These are phyloP conservation scores for Cadophora sp. DNA, from an alignment of 2,329 filamentous ascomycete species.

Conservation along the genomic window DNA sequence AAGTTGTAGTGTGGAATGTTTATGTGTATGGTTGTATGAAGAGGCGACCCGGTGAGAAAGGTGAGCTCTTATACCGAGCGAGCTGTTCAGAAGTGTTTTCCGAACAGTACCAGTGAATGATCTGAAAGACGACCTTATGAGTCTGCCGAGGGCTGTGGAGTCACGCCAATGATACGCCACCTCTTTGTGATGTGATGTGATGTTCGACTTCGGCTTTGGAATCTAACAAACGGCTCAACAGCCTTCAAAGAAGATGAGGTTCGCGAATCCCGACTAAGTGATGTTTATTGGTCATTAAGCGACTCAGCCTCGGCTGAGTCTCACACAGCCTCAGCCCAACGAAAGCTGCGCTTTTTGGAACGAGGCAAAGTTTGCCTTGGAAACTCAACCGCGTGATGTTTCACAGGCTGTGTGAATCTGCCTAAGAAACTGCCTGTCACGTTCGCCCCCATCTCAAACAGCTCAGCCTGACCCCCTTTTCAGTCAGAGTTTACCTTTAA, in stretches of 20 bases:
- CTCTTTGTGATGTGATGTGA: not conserved
- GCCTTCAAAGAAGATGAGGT: not conserved
- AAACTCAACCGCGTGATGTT: not conserved
- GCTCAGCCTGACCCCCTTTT: conserved; percentile 1
- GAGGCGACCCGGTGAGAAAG: not conserved
- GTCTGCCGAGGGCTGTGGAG: conserved; percentile 8
- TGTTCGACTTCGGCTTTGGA: not conserved
- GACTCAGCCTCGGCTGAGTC: conserved; percentile 7
- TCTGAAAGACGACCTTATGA: not conserved
- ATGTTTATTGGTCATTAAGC: conserved; percentile 2
- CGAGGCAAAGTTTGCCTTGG: conserved; percentile 2
- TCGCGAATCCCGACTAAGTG: not conserved
- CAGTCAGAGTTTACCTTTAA: not conserved
- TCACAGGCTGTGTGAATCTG: conserved; percentile 7
- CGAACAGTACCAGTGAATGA: not conserved
- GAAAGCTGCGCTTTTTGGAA: not conserved
- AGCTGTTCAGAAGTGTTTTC: not conserved
- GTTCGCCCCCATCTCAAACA: not conserved
- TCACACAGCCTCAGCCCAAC: not conserved
- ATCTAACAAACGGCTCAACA: not conserved
- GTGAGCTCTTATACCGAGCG: conserved; percentile 4
- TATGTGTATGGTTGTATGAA: not conserved
- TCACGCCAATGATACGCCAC: conserved; percentile 3
- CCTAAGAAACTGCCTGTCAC: not conserved
- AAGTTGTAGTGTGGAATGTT: not conserved